A percentile compares a stretch with the other conserved stretches of the same genome.
phyloP scores from a whole-genome alignment of 2,329 filamentous ascomycete species.

The Laburnicola sp. region DNA sequence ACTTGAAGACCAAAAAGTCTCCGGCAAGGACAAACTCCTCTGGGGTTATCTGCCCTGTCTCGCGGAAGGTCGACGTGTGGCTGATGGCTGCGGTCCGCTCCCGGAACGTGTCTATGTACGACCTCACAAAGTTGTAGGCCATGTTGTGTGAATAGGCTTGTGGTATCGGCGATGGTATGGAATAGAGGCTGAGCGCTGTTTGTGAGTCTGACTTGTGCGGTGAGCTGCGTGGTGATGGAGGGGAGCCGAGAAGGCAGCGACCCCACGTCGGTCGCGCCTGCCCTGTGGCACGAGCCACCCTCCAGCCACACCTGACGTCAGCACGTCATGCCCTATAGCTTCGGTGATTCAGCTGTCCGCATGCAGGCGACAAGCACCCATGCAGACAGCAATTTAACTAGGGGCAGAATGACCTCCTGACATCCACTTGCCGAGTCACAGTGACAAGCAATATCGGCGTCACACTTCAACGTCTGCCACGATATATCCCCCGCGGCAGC shows the following conservation, averaged over 20 bases:
- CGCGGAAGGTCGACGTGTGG: slow-evolving; percentile 89
- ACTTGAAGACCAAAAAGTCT: slow-evolving; percentile 98
- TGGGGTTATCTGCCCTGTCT: slow-evolving; percentile 92
- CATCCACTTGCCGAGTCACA: not conserved
- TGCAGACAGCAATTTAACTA: not conserved
- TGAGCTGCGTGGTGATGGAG: slow-evolving; percentile 7
- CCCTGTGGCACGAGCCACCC: not conserved
- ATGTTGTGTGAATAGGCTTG: slow-evolving; percentile 52
- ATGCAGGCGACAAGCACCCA: slow-evolving; percentile 9
- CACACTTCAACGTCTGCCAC: slow-evolving; percentile 2
- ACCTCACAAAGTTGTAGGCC: slow-evolving; percentile 79
- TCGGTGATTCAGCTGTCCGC: not conserved
- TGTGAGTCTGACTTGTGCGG: not conserved
- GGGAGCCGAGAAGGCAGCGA: not conserved
- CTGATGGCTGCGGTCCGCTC: slow-evolving; percentile 88
- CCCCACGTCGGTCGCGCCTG: not conserved
- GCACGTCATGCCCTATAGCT: slow-evolving; percentile 11
- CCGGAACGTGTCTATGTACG: slow-evolving; percentile 86
- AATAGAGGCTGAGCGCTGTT: not conserved
- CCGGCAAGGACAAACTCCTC: slow-evolving; percentile 95
- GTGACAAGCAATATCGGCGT: slow-evolving; percentile 5
- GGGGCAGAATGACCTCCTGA: not conserved
- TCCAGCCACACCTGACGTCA: slow-evolving; percentile 7
- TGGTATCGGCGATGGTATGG: not conserved
- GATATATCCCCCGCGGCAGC: slow-evolving; percentile 3